Evolutionary conservation across 768 basidiomycete species (phyloP), one percentile per base, ranked within the genome.

Genomic region (Candolleomyces aberdarensis): DNA sequence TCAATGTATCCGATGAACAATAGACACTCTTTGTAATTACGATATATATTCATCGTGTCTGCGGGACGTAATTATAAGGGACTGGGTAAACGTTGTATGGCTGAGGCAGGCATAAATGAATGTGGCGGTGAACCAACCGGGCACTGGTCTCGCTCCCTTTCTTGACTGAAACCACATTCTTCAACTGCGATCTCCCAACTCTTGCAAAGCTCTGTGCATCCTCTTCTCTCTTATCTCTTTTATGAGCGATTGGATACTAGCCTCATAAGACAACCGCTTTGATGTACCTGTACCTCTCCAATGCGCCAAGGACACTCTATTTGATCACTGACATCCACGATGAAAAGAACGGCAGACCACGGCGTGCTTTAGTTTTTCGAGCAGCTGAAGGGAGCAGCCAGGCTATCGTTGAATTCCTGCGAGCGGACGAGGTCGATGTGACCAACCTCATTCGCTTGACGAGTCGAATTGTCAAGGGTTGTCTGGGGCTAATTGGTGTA

Each of bases 391-490:
- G 72, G 15, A 70, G 72, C 57, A 72, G 83, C 9, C 90, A 92
- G 69, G 90, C 91, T 49, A 83, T 96, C 47, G 93, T 96, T 22
- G 94, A 96, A 73, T 94, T 96, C 67, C 73, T 96, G 11, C 85
- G 83, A 0, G 86, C 86, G 63, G 78, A 85, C 56, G 82, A 92
- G 66, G 82, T 96, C 43, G 86, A 94, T 68, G 78, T 92, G 46
- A 68, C 76, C 26, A 83, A 79, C 61, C 77, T 88, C 36, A 78
- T 91, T 56, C 83, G 82, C 64, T 69, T 94, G 57, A 89, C 89
- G n/a, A 87, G 76, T 59, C 84, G 89, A 57, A 74, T 85, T 26
- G 85, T 90, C 6, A 89, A 92, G 69, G 93, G 93, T 22, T 96
- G 94, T 65, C 75, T 96, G 55, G 95, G 95, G 5, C 76, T 93